Evolutionary conservation across 768 basidiomycete species (phyloP).

Genomic region (Pisolithus marmoratus): DNA sequence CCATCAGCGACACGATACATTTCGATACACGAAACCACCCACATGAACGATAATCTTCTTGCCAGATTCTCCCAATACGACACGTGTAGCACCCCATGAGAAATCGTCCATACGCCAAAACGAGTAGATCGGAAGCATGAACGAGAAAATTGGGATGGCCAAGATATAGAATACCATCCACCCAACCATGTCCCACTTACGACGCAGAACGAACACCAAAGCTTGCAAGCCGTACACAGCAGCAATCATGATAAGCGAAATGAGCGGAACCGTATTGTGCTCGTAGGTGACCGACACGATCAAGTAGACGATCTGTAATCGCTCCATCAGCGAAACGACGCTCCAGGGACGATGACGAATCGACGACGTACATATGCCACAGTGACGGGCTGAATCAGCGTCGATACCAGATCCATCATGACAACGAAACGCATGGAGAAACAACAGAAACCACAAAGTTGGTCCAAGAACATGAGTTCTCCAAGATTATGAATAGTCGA

Average conservation of each 20-base stretch:
- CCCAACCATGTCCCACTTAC: slow-evolving; percentile 98
- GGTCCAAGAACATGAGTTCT: slow-evolving; percentile 86
- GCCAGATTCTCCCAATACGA: slow-evolving; percentile 90
- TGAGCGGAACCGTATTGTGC: slow-evolving; percentile 62
- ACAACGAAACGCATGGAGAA: slow-evolving; percentile 99
- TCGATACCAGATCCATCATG: slow-evolving; percentile 92
- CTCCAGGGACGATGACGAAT: background rate
- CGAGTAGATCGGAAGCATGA: slow-evolving; percentile 88
- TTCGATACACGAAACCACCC: slow-evolving; percentile 25
- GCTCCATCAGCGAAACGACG: background rate
- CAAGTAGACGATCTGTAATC: slow-evolving; percentile 73
- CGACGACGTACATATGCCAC: slow-evolving; percentile 76
- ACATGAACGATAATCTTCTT: slow-evolving; percentile 96
- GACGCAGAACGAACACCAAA: slow-evolving; percentile 82
- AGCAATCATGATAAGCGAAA: slow-evolving; percentile 88
- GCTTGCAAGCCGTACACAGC: slow-evolving; percentile 95
- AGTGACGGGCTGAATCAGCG: slow-evolving; percentile 78
- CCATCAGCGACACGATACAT: background rate
- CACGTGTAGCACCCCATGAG: slow-evolving; percentile 90
- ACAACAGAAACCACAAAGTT: slow-evolving; percentile 95
- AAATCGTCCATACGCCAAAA: slow-evolving; percentile 99
- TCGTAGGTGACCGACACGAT: slow-evolving; percentile 71
- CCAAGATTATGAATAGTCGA: slow-evolving; percentile 97
- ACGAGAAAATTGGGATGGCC: slow-evolving; percentile 90
- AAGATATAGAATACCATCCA: slow-evolving; percentile 97